Percentiles rank a stretch among this genome's conserved stretches.
These are phyloP conservation scores for Craspedostauros australis DNA, from an alignment of 108 stramenopile species.

Conservation along the genomic window DNA sequence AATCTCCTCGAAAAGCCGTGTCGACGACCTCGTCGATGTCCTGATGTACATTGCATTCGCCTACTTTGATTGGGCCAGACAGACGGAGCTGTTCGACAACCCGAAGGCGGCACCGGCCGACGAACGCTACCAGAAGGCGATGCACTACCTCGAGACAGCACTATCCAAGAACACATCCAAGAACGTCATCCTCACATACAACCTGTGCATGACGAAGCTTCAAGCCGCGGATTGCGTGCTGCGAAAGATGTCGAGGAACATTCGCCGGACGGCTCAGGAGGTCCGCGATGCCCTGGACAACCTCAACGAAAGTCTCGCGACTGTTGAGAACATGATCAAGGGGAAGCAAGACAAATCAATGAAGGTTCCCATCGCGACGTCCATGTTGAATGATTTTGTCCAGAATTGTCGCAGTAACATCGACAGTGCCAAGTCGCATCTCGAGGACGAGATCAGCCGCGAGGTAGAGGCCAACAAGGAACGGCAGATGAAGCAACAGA, in stretches of 20 bases:
- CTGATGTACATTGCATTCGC: constrained; percentile 80
- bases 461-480: constrained; percentile 62
- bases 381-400: constrained; percentile 64
- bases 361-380: constrained; percentile 67
- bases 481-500: constrained; percentile 59
- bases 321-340: constrained; percentile 63
- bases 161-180: constrained; percentile 43
- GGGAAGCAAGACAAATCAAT: constrained; percentile 57
- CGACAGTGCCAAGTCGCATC: constrained; percentile 77
- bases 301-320: constrained; percentile 65
- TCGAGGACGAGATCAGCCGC: constrained; percentile 67
- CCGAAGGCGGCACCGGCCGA: constrained; percentile 84
- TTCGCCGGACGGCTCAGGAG: constrained; percentile 75
- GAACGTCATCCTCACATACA: constrained; percentile 61
- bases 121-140: constrained; percentile 71
- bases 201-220: constrained; percentile 77
- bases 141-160: constrained; percentile 65
- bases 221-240: constrained; percentile 81
- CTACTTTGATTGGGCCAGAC: constrained; percentile 87
- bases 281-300: constrained; percentile 71
- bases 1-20: constrained; percentile 66
- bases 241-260: constrained; percentile 71
- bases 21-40: constrained; percentile 75
- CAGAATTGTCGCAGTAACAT: constrained; percentile 77
- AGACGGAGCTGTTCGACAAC: constrained; percentile 76